Evolutionary conservation across 805 yeast genomes (phyloP).

Genomic region (Kuraishia capsulata): DNA sequence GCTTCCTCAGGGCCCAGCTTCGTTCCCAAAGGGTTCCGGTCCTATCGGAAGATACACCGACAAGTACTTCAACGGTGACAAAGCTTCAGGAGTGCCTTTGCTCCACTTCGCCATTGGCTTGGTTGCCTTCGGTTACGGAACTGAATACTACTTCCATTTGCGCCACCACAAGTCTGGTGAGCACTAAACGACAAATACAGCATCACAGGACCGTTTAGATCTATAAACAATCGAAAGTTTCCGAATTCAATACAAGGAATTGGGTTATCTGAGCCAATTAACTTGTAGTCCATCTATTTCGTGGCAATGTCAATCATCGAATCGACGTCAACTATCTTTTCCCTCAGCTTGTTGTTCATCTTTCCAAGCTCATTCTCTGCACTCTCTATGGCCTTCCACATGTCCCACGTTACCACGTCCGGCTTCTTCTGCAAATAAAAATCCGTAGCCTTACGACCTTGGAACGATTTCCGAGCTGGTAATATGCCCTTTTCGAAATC

Average conservation of each 20-base stretch:
- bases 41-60: slow-evolving; percentile 74
- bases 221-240: not conserved
- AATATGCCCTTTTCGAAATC: slow-evolving; percentile 33
- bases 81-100: slow-evolving; percentile 78
- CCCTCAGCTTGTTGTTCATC: slow-evolving; percentile 40
- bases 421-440: slow-evolving; percentile 3
- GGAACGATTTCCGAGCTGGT: slow-evolving; percentile 7
- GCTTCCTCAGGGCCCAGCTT: slow-evolving; percentile 89
- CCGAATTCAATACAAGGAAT: not conserved
- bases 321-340: slow-evolving; percentile 38
- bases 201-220: not conserved
- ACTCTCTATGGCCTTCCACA: slow-evolving; percentile 53
- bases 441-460: slow-evolving; percentile 6
- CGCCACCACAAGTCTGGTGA: slow-evolving; percentile 42
- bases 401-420: slow-evolving; percentile 45
- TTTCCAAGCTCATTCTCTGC: slow-evolving; percentile 44
- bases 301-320: slow-evolving; percentile 36
- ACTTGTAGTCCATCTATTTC: not conserved
- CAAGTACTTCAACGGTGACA: slow-evolving; percentile 76
- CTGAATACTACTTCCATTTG: slow-evolving; percentile 90
- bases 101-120: slow-evolving; percentile 65
- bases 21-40: slow-evolving; percentile 60
- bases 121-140: slow-evolving; percentile 73
- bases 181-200: slow-evolving; percentile 20
- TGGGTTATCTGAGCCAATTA: not conserved